phyloP scores from a whole-genome alignment of 768 basidiomycete genomes.

The Suillus subaureus region DNA sequence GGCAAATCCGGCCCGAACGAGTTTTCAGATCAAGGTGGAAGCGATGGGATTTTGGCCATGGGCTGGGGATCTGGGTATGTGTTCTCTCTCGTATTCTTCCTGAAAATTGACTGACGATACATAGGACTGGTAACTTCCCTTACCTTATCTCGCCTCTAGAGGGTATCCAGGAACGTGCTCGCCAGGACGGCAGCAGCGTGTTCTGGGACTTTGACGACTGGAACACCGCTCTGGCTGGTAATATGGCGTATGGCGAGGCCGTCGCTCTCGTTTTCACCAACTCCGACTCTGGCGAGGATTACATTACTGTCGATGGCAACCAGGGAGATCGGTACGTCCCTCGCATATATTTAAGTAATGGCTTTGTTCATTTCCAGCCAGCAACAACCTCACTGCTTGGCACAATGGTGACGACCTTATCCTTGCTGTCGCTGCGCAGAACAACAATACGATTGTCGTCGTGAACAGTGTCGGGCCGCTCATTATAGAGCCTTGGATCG shows the following conservation, averaged over 20 bases:
- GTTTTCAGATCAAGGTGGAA: conserved; percentile 58
- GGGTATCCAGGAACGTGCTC: conserved; percentile 70
- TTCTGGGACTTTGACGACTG: conserved; percentile 69
- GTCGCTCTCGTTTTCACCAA: conserved; percentile 76
- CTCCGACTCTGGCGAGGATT: conserved; percentile 77
- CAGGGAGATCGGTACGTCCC: conserved; percentile 62
- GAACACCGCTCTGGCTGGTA: conserved; percentile 50
- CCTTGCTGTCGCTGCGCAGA: conserved; percentile 62
- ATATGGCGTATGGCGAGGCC: conserved; percentile 47
- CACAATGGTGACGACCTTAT: conserved; percentile 72
- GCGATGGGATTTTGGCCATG: conserved; percentile 77
- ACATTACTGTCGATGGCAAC: conserved; percentile 81
- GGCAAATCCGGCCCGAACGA: conserved; percentile 64
- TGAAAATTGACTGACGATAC: not conserved
- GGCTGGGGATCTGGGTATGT: conserved; percentile 81
- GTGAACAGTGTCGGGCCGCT: conserved; percentile 56
- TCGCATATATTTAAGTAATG: not conserved
- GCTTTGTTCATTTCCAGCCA: conserved; percentile 13
- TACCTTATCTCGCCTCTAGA: conserved; percentile 78
- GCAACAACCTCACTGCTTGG: conserved; percentile 76
- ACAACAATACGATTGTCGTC: conserved; percentile 40
- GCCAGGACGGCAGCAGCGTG: conserved; percentile 58
- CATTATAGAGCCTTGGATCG: conserved; percentile 67
- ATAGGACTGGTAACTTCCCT: conserved; percentile 66
- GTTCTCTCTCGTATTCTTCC: not conserved